These are phyloP conservation scores for Aeminium ludgeri DNA, from an alignment of 495 filamentous ascomycete genomes.

Conservation along the genomic window DNA sequence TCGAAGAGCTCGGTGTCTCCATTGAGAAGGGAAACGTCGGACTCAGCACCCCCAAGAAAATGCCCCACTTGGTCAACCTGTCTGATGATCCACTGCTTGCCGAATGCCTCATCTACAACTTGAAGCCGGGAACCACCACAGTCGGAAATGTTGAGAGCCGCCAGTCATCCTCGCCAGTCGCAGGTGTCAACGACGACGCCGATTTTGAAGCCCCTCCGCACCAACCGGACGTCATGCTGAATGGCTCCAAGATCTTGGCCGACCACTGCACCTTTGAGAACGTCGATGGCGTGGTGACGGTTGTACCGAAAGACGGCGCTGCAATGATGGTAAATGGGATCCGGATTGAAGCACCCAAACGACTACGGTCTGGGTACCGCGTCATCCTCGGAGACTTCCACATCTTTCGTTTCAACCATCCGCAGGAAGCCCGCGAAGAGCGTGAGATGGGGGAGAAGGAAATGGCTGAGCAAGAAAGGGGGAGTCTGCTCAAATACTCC, in stretches of 20 bases:
- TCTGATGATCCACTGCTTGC: conserved; percentile 91
- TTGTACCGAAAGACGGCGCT: conserved; percentile 75
- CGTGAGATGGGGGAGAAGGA: conserved; percentile 33
- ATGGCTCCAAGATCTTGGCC: conserved; percentile 78
- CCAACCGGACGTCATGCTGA: conserved; percentile 61
- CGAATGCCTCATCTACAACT: conserved; percentile 95
- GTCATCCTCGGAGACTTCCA: conserved; percentile 97
- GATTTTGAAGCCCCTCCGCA: background rate
- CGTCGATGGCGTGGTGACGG: conserved; percentile 72
- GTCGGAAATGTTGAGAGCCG: conserved; percentile 78
- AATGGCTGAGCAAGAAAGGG: conserved; percentile 35
- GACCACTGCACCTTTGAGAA: conserved; percentile 93
- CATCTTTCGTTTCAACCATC: conserved; percentile 97
- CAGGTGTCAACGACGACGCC: background rate
- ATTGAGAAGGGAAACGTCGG: conserved; percentile 98
- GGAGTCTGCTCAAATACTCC: conserved; percentile 71
- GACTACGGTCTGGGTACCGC: conserved; percentile 78
- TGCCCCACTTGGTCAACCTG: conserved; percentile 96
- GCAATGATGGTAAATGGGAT: conserved; percentile 96
- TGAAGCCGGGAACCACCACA: conserved; percentile 84
- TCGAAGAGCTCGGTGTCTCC: conserved; percentile 94
- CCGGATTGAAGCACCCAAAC: conserved; percentile 62
- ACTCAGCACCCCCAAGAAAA: conserved; percentile 90
- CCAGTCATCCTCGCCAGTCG: conserved; percentile 19
- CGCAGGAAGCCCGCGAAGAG: conserved; percentile 86